Conservation (phyloP, 2,329 filamentous ascomycete species). For the Penicillium sp. region DNA sequence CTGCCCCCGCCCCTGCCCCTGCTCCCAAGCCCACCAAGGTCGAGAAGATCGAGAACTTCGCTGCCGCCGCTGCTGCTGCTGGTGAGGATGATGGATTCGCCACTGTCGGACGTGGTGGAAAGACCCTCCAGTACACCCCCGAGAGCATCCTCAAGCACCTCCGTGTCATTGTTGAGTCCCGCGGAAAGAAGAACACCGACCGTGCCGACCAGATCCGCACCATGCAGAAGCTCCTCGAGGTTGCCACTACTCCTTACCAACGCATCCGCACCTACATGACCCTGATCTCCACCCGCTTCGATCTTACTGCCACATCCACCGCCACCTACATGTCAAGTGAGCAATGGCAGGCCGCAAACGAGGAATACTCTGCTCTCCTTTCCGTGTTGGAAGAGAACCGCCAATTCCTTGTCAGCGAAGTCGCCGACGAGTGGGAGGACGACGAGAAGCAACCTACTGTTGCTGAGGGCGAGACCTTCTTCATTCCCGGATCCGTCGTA, state of each 20-base stretch:
- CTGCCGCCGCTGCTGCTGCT: constrained; percentile 51
- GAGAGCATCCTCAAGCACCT: constrained; percentile 99
- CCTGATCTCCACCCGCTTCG: constrained; percentile 90
- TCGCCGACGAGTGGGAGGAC: constrained; percentile 97
- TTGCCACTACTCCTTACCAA: constrained; percentile 89
- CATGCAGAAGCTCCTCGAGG: constrained; percentile 94
- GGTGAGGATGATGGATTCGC: constrained; percentile 84
- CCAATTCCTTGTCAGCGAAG: constrained; percentile 83
- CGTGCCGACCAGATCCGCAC: constrained; percentile 90
- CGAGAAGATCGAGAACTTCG: constrained; percentile 33
- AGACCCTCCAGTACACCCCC: constrained; percentile 85
- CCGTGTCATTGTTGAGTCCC: constrained; percentile 85
- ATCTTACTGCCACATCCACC: constrained; percentile 74
- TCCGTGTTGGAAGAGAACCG: constrained; percentile 74
- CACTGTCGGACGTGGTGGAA: constrained; percentile 84
- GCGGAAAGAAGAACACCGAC: constrained; percentile 99
- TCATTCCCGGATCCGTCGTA: constrained; percentile 92
- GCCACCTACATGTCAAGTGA: constrained; percentile 84
- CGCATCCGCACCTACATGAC: constrained; percentile 88
- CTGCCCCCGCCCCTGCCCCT: constrained; percentile 44
- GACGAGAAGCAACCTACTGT: constrained; percentile 87
- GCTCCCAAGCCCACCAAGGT: constrained; percentile 53
- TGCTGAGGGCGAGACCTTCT: constrained; percentile 71
- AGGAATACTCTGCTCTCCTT: constrained; percentile 77
- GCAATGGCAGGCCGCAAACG: constrained; percentile 93